These are phyloP conservation scores for Colletotrichum endophyticum DNA, from an alignment of 2,329 filamentous ascomycete species.

Conservation along the genomic window DNA sequence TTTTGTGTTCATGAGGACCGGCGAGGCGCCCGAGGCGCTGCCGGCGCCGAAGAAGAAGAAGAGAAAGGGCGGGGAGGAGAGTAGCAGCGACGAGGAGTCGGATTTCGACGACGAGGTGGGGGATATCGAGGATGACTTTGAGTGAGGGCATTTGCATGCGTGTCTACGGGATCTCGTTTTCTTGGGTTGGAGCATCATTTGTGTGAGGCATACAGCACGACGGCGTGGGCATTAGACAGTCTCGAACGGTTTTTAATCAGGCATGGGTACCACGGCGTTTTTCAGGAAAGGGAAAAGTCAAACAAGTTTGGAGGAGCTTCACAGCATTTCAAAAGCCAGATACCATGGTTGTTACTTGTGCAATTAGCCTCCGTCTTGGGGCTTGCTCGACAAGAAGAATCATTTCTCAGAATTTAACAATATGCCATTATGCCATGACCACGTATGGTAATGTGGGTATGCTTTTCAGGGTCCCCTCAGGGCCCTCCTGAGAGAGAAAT, in stretches of 20 bases:
- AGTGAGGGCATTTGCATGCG: background rate
- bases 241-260: background rate
- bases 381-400: background rate
- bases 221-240: background rate
- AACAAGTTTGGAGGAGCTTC: background rate
- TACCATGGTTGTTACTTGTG: background rate
- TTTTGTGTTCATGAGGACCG: conserved; percentile 67
- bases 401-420: background rate
- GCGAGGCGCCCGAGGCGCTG: conserved; percentile 41
- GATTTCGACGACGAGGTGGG: conserved; percentile 30
- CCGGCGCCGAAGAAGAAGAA: conserved; percentile 33
- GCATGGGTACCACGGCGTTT: conserved; percentile 10
- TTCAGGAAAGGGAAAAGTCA: background rate
- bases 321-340: background rate
- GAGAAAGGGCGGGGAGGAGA: conserved; percentile 33
- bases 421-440: background rate
- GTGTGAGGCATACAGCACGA: background rate
- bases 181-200: background rate
- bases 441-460: background rate
- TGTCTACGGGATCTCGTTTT: background rate
- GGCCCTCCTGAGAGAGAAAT: background rate
- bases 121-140: background rate
- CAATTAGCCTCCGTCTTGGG: background rate
- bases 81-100: conserved; percentile 25
- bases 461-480: background rate